phyloP scores from a whole-genome alignment of 2,329 filamentous ascomycete genomes.

The Mariannaea sp. region DNA sequence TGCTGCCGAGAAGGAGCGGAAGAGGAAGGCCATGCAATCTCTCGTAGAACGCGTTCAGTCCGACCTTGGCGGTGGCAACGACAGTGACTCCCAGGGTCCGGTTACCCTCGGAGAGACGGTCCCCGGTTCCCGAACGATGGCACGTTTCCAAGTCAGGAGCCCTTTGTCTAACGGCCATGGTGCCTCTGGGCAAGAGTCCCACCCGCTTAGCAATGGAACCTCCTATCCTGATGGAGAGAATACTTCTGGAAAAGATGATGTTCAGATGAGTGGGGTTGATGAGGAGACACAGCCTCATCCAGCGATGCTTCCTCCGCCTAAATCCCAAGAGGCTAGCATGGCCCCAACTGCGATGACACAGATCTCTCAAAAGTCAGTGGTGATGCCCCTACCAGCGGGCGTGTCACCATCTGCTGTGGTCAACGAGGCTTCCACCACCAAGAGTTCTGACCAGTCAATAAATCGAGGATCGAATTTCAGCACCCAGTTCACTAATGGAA shows the following conservation, averaged over 20 bases:
- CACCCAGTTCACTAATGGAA: constrained; percentile 74
- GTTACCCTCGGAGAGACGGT: constrained; percentile 68
- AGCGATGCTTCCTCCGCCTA: constrained; percentile 57
- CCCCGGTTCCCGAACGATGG: constrained; percentile 56
- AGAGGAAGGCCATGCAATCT: constrained; percentile 66
- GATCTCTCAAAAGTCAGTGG: constrained; percentile 66
- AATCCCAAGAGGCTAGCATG: constrained; percentile 44
- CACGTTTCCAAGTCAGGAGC: constrained; percentile 62
- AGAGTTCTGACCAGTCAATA: constrained; percentile 75
- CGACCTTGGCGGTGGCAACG: constrained; percentile 56
- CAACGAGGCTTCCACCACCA: constrained; percentile 94
- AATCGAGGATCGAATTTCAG: constrained; percentile 68
- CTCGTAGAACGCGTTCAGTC: constrained; percentile 55
- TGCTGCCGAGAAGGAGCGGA: constrained; percentile 63
- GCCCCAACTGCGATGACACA: constrained; percentile 57
- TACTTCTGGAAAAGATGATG: constrained; percentile 56
- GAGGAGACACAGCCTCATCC: constrained; percentile 53
- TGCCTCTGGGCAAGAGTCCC: constrained; percentile 41
- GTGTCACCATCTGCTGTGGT: constrained; percentile 63
- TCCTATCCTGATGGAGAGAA: constrained; percentile 55
- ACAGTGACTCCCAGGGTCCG: constrained; percentile 60
- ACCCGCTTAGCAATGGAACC: constrained; percentile 59
- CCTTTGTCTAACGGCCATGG: constrained; percentile 65
- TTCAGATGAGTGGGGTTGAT: constrained; percentile 64
- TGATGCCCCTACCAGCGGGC: constrained; percentile 62